Conservation (phyloP, 768 basidiomycete genomes). For the Cyclocybe aegerita region DNA sequence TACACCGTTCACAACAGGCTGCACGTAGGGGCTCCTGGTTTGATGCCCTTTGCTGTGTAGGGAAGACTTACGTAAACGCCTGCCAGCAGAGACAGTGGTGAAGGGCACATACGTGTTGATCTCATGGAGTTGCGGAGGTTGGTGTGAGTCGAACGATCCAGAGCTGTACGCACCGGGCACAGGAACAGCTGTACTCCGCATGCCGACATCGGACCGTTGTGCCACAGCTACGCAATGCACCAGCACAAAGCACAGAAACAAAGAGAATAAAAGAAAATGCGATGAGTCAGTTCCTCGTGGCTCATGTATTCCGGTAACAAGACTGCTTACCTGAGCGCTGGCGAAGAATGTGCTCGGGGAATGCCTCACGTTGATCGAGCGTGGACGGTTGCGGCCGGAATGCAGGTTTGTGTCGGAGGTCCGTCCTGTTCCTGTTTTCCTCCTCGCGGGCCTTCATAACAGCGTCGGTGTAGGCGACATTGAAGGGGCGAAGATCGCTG, state of each 20-base stretch:
- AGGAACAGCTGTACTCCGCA: slow-evolving; percentile 8
- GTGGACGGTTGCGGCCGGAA: slow-evolving; percentile 22
- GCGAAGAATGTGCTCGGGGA: slow-evolving; percentile 40
- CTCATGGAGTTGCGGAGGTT: slow-evolving; percentile 1
- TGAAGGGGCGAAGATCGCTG: slow-evolving; percentile 79
- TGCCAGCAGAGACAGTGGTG: not conserved
- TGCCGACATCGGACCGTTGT: slow-evolving; percentile 5
- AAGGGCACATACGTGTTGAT: slow-evolving; percentile 2
- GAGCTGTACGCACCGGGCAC: slow-evolving; percentile 20
- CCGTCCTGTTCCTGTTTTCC: slow-evolving; percentile 37
- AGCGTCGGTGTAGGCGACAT: slow-evolving; percentile 77
- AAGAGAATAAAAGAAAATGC: slow-evolving; percentile 4
- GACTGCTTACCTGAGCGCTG: slow-evolving; percentile 43
- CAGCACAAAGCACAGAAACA: not conserved
- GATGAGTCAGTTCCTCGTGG: not conserved
- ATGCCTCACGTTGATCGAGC: slow-evolving; percentile 35
- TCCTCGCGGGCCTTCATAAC: slow-evolving; percentile 58
- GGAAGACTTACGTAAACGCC: slow-evolving; percentile 15
- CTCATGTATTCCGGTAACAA: not conserved
- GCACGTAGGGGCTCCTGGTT: not conserved
- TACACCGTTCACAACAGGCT: slow-evolving; percentile 5
- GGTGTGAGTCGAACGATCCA: slow-evolving; percentile 7
- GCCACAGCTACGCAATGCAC: slow-evolving; percentile 4
- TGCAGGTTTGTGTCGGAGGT: slow-evolving; percentile 30
- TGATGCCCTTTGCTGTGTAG: slow-evolving; percentile 3